Percentiles rank a stretch among this genome's conserved stretches.
These are phyloP conservation scores for Zymoseptoria passerinii DNA, from an alignment of 2,329 filamentous ascomycete genomes.

Conservation along the genomic window DNA sequence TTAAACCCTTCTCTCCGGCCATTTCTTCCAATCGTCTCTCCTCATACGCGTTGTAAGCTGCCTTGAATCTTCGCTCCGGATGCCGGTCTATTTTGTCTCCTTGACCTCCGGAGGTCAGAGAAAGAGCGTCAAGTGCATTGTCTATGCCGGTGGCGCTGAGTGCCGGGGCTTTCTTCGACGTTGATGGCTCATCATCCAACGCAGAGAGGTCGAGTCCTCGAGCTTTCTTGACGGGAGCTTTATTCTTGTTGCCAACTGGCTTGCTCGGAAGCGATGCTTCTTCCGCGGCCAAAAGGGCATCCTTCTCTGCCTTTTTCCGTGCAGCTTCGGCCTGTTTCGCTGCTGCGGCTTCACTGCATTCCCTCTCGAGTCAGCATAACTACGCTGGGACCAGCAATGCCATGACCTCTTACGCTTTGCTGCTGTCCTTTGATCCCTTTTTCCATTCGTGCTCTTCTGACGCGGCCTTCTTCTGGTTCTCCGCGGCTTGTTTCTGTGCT, in stretches of 20 bases:
- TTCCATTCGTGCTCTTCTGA: constrained; percentile 71
- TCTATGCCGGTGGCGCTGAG: constrained; percentile 85
- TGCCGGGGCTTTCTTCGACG: constrained; percentile 43
- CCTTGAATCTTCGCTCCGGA: constrained; percentile 79
- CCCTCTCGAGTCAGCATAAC: constrained; percentile 5
- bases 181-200: constrained; percentile 51
- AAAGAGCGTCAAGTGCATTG: constrained; percentile 81
- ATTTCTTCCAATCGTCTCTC: constrained; percentile 76
- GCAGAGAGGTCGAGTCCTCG: constrained; percentile 66
- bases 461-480: constrained; percentile 56
- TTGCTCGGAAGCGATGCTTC: constrained; percentile 59
- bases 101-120: constrained; percentile 51
- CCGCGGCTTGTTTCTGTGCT: constrained; percentile 65
- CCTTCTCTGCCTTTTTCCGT: constrained; percentile 86
- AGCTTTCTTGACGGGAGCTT: constrained; percentile 52
- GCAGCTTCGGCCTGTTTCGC: constrained; percentile 74
- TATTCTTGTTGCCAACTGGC: constrained; percentile 53
- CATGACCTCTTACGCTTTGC: constrained; percentile 64
- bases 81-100: constrained; percentile 70
- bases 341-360: constrained; percentile 66
- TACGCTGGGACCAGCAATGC: neutral
- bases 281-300: constrained; percentile 74
- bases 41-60: constrained; percentile 75
- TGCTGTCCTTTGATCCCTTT: constrained; percentile 73
- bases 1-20: constrained; percentile 71